These are phyloP conservation scores for Cyclotella sp. DNA, from an alignment of 108 stramenopile species.

Conservation along the genomic window DNA sequence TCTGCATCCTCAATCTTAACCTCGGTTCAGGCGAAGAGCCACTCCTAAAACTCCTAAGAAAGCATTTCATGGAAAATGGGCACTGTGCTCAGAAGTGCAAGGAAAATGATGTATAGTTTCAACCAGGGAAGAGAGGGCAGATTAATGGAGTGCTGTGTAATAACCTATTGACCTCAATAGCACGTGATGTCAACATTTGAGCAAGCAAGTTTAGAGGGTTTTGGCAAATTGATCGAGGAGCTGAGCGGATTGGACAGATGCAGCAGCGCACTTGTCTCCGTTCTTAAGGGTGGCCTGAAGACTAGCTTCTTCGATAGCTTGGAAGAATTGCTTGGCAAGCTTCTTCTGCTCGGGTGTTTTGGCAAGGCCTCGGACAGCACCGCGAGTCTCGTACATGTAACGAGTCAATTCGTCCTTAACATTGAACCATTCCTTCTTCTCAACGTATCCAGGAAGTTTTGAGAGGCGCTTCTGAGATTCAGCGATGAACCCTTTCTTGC, in stretches of 20 bases:
- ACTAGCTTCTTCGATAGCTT: slow-evolving; percentile 72
- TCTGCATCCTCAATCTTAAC: too few species aligned
- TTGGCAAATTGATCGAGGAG: slow-evolving; percentile 59
- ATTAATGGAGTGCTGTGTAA: too few species aligned
- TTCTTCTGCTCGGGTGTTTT: slow-evolving; percentile 67
- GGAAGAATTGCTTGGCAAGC: slow-evolving; percentile 77
- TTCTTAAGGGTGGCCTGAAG: slow-evolving; percentile 70
- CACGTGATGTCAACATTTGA: not conserved
- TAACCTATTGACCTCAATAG: too few species aligned
- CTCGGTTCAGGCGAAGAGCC: too few species aligned
- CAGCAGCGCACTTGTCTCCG: slow-evolving; percentile 64
- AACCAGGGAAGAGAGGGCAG: too few species aligned
- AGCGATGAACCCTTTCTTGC: slow-evolving; percentile 84
- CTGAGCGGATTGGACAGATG: slow-evolving; percentile 46
- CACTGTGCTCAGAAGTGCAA: too few species aligned
- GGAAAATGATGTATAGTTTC: too few species aligned
- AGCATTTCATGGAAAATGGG: too few species aligned
- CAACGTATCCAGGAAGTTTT: slow-evolving; percentile 73
- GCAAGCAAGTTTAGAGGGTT: slow-evolving; percentile 54
- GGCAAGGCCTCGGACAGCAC: slow-evolving; percentile 77
- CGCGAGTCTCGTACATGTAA: slow-evolving; percentile 94
- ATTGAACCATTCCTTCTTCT: slow-evolving; percentile 87
- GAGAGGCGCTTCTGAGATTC: slow-evolving; percentile 78
- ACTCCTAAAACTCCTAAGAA: too few species aligned
- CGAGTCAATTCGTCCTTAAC: slow-evolving; percentile 84